Conservation (phyloP, 768 basidiomycete species). For the Lactarius hengduanensis region DNA sequence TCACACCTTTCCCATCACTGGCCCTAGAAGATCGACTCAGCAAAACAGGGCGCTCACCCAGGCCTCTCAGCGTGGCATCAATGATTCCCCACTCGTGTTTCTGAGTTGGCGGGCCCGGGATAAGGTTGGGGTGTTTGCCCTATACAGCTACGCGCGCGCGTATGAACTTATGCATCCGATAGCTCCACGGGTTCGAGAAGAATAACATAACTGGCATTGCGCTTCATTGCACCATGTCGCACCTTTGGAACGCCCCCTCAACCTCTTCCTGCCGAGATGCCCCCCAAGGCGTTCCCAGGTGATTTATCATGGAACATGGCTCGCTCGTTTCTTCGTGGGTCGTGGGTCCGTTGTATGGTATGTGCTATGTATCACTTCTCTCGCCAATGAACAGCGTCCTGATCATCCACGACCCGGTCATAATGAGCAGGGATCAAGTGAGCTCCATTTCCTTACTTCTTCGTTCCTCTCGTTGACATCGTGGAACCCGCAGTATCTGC, state of each 20-base stretch:
- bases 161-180: slow-evolving; percentile 5
- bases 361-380: not conserved
- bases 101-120: not conserved
- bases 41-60: not conserved
- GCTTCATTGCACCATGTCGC: not conserved
- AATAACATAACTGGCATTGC: not conserved
- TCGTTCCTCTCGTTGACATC: not conserved
- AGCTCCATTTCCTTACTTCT: not conserved
- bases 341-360: slow-evolving; percentile 21
- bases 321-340: slow-evolving; percentile 3
- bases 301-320: slow-evolving; percentile 8
- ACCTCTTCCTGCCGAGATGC: not conserved
- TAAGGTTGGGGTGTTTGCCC: too few relatives aligned
- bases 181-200: not conserved
- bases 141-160: too few relatives aligned
- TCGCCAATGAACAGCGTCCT: too few relatives aligned
- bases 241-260: not conserved
- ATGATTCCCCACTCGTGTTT: not conserved
- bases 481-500: slow-evolving; percentile 8
- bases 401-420: too few relatives aligned
- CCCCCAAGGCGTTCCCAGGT: slow-evolving; percentile 16
- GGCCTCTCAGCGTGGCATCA: too few relatives aligned
- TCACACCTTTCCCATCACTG: not conserved
- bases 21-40: too few relatives aligned
- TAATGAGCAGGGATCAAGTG: slow-evolving; percentile 20